phyloP scores from a whole-genome alignment of 345 rosid species.

The Populus tremula region DNA sequence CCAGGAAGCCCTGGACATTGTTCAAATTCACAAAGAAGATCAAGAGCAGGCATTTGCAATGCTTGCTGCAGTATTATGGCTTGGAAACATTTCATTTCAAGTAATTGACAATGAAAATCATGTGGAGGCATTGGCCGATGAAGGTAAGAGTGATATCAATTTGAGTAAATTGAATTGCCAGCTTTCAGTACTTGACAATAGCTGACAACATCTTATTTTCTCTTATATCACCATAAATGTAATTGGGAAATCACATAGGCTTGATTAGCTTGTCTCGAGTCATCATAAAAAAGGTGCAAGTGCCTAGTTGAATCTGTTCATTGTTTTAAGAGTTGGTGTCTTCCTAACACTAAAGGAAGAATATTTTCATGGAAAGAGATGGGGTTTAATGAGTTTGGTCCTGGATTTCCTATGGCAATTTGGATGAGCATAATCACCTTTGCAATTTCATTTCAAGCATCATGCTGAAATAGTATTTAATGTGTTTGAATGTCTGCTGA shows the following conservation, averaged over 20 bases:
- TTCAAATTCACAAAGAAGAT: slow-evolving; percentile 66
- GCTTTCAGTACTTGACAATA: background rate
- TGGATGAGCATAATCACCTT: background rate
- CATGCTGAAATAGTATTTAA: background rate
- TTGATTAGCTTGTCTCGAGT: background rate
- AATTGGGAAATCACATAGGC: background rate
- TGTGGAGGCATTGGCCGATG: slow-evolving; percentile 71
- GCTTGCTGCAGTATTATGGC: slow-evolving; percentile 89
- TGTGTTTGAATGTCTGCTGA: background rate
- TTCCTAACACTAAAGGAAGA: background rate
- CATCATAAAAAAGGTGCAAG: background rate
- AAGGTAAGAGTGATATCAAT: slow-evolving; percentile 50
- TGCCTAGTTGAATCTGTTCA: background rate
- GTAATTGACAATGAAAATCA: slow-evolving; percentile 73
- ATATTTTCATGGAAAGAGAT: background rate
- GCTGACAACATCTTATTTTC: background rate
- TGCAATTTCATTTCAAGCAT: background rate
- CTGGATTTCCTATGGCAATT: background rate
- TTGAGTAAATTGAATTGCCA: background rate
- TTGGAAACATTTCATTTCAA: slow-evolving; percentile 81
- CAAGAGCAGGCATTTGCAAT: slow-evolving; percentile 72
- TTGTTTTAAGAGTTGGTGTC: background rate
- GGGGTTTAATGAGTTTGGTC: background rate
- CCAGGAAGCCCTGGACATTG: slow-evolving; percentile 74
- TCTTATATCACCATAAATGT: background rate